A percentile compares a stretch with the other conserved stretches of the same genome.
phyloP scores from a whole-genome alignment of 306 rosid species.

The Chamaecrista fasciculata region DNA sequence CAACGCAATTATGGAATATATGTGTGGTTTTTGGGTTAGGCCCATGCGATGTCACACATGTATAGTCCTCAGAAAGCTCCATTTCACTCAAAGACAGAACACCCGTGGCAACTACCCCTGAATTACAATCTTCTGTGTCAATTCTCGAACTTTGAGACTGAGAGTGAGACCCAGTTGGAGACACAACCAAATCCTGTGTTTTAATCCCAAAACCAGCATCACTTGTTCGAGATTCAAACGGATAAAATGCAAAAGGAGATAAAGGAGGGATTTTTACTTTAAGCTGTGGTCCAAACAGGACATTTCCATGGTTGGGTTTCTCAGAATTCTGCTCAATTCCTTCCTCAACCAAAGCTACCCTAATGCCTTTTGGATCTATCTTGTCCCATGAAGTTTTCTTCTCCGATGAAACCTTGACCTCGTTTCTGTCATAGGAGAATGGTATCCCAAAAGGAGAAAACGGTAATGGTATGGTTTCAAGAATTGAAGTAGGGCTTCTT shows the following conservation, averaged over 20 bases:
- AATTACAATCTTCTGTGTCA: conserved; percentile 30
- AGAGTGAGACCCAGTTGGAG: conserved; percentile 19
- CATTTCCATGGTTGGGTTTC: conserved; percentile 39
- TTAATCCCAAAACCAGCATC: conserved; percentile 35
- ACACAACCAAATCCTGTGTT: conserved; percentile 4
- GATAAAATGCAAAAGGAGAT: conserved; percentile 22
- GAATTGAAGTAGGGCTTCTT: conserved; percentile 73
- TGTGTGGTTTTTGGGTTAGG: conserved; percentile 78
- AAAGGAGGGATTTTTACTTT: conserved; percentile 61
- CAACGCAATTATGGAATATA: conserved; percentile 70
- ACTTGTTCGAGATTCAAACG: conserved; percentile 30
- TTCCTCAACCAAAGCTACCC: conserved; percentile 64
- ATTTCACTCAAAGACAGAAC: conserved; percentile 55
- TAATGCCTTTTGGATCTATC: conserved; percentile 50
- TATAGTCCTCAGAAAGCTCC: conserved; percentile 88
- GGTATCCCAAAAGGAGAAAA: conserved; percentile 43
- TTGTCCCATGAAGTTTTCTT: conserved; percentile 48
- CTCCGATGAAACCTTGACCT: conserved; percentile 29
- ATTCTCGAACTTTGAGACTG: conserved; percentile 35
- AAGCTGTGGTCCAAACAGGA: conserved; percentile 57
- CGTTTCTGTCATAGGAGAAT: too few species aligned
- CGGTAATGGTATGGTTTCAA: conserved; percentile 53
- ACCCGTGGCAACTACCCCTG: background rate
- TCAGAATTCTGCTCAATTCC: conserved; percentile 19
- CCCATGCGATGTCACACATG: conserved; percentile 79